These are phyloP conservation scores for Metschnikowia colocasiae DNA, from an alignment of 805 yeast species.

Conservation along the genomic window DNA sequence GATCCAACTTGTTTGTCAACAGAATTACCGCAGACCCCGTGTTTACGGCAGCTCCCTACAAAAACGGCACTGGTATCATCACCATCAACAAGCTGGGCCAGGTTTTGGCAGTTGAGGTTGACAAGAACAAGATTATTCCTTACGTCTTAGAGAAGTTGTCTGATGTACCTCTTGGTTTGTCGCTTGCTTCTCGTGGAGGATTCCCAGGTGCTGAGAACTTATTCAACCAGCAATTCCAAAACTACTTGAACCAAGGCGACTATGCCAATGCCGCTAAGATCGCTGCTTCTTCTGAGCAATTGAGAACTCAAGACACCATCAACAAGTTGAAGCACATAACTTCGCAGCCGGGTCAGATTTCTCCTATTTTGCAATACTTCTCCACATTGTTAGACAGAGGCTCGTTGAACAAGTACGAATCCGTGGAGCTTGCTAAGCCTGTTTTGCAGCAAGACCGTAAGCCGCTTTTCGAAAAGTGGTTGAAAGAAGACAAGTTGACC, in stretches of 20 bases:
- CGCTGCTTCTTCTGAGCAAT: slow-evolving; percentile 90
- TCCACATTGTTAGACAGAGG: slow-evolving; percentile 90
- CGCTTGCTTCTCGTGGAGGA: slow-evolving; percentile 92
- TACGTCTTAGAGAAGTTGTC: slow-evolving; percentile 83
- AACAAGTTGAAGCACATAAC: slow-evolving; percentile 86
- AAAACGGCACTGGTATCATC: slow-evolving; percentile 75
- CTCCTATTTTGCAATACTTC: slow-evolving; percentile 91
- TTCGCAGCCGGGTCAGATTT: slow-evolving; percentile 89
- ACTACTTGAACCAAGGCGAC: slow-evolving; percentile 77
- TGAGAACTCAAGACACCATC: slow-evolving; percentile 93
- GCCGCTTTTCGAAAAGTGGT: slow-evolving; percentile 92
- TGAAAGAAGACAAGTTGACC: slow-evolving; percentile 90
- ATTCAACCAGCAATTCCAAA: slow-evolving; percentile 88
- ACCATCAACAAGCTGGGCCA: slow-evolving; percentile 95
- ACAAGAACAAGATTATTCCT: slow-evolving; percentile 80
- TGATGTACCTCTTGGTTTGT: slow-evolving; percentile 80
- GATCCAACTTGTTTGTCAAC: slow-evolving; percentile 88
- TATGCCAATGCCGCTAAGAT: slow-evolving; percentile 91
- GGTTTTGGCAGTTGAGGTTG: slow-evolving; percentile 86
- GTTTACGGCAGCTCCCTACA: slow-evolving; percentile 78
- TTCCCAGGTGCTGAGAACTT: slow-evolving; percentile 95
- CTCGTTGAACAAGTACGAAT: slow-evolving; percentile 85
- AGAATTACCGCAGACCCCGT: slow-evolving; percentile 95
- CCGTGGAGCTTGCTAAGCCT: slow-evolving; percentile 91
- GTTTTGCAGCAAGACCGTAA: slow-evolving; percentile 93